phyloP scores from a whole-genome alignment of 345 rosid species.

The Diplotaxis tenuifolia region DNA sequence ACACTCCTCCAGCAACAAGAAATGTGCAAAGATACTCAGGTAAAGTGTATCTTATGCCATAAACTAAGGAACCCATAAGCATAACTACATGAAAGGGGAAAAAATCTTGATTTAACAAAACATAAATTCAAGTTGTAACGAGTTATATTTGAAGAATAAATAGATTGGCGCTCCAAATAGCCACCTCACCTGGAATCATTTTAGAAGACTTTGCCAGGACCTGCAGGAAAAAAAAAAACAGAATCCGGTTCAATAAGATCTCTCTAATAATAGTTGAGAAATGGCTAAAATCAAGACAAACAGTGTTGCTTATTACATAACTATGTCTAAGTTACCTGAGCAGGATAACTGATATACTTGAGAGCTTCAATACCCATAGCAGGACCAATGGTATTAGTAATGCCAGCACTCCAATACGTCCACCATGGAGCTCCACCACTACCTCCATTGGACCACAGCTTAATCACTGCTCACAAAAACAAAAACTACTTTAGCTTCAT shows the following conservation, averaged over 20 bases:
- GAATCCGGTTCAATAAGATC: conserved; percentile 10
- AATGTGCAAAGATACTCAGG: conserved; percentile 86
- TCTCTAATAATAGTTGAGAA: neutral
- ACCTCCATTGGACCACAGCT: conserved; percentile 75
- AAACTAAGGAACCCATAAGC: conserved; percentile 90
- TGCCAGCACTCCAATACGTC: conserved; percentile 96
- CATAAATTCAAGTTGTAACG: neutral
- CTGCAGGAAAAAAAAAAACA: conserved; percentile 41
- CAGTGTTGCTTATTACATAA: neutral
- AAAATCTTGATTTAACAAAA: neutral
- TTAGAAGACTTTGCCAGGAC: conserved; percentile 95
- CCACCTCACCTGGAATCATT: conserved; percentile 93
- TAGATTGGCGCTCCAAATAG: neutral
- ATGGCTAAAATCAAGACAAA: neutral
- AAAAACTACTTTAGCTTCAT: neutral
- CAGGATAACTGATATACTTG: conserved; percentile 95
- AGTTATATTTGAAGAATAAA: neutral
- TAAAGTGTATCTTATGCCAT: conserved; percentile 76
- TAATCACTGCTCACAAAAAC: conserved; percentile 58
- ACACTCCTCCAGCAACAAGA: conserved; percentile 98
- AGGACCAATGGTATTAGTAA: conserved; percentile 94
- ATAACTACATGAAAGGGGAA: conserved; percentile 57
- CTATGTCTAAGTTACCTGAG: conserved; percentile 58
- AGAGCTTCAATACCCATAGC: conserved; percentile 97
- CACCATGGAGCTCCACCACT: conserved; percentile 92